phyloP scores from a whole-genome alignment of 331 rosid genomes.

The Acacia concinna region DNA sequence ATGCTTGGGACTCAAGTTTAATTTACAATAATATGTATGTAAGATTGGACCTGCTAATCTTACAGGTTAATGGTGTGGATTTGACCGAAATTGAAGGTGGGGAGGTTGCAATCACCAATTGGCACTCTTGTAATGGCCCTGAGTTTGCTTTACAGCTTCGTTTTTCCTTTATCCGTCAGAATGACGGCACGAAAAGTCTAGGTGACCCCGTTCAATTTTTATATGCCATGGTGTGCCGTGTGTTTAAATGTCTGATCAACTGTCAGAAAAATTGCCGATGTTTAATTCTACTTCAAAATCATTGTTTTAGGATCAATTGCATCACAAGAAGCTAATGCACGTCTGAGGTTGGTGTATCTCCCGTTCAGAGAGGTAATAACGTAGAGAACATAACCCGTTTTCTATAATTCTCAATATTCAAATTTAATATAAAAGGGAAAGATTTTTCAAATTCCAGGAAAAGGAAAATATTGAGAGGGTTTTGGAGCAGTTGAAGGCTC shows the following conservation, averaged over 20 bases:
- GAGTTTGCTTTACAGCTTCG: slow-evolving; percentile 59
- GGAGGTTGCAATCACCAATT: slow-evolving; percentile 58
- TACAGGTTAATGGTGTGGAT: slow-evolving; percentile 54
- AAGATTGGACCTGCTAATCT: slow-evolving; percentile 4
- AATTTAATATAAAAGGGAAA: neutral
- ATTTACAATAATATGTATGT: neutral
- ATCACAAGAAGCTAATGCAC: slow-evolving; percentile 52
- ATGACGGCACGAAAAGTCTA: slow-evolving; percentile 23
- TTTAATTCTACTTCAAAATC: slow-evolving; percentile 11
- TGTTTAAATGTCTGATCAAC: neutral
- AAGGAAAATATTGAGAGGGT: slow-evolving; percentile 58
- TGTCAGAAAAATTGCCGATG: neutral
- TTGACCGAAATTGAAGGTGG: slow-evolving; percentile 64
- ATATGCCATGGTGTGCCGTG: neutral
- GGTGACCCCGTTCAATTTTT: slow-evolving; percentile 6
- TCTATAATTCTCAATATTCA: neutral
- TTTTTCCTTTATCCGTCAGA: slow-evolving; percentile 21
- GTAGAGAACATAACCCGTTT: neutral
- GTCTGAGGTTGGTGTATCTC: slow-evolving; percentile 57
- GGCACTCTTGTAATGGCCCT: slow-evolving; percentile 70
- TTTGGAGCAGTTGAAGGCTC: slow-evolving; percentile 42
- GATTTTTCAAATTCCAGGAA: slow-evolving; percentile 41
- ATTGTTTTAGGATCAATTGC: slow-evolving; percentile 41
- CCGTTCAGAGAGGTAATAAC: slow-evolving; percentile 50
- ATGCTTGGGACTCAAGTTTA: neutral